Base-by-base conservation (phyloP, 2,329 filamentous ascomycete species). In the Didymella sp. region DNA sequence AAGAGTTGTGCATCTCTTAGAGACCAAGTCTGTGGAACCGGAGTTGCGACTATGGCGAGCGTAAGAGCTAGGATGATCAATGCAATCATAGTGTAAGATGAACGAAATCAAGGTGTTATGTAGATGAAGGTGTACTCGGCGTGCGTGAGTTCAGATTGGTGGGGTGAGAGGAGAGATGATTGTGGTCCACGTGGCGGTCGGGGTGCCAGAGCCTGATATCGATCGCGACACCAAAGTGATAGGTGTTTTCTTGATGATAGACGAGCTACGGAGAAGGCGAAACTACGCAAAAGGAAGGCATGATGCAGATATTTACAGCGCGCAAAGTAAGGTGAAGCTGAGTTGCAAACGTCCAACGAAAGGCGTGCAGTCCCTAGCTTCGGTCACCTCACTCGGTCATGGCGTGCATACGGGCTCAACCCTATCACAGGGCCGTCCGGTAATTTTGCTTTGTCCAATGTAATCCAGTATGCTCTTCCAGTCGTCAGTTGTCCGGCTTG, bases 1-100 rank as follows among this genome's bases (percentile, higher is more conserved):
- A 46, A 64, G 13, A 56, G 28, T 22, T 59, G 48, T 12, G 33
- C 8, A 12, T 51, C 33, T 13, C 15, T 27, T 13, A 48, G 35
- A 4, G 11, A 28, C 43, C 28, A 43, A n/a, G 11, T 21, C 21
- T 41, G 44, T 19, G 45, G 47, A 6, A 38, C 9, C 11, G 51
- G 51, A 19, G 33, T 21, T 15, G 35, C 25, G 27, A 30, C 22
- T 15, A 37, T 25, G 3, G 25, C 37, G 5, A 59, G 19, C 19
- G 24, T 12, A 4, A 41, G 2, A n/a, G 17, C 47, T 21, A 38
- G 9, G 9, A 59, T 12, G 6, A 43, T 5, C 9, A 35, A 8
- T 4, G 33, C 11, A 3, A 43, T 28, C 33, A 24, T 51, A 7
- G 8, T 35, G 41, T 6, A 9, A 8, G 17, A 12, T 28, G 30